phyloP scores from a whole-genome alignment of 352 stramenopile species.

The Globisporangium takayamanum region DNA sequence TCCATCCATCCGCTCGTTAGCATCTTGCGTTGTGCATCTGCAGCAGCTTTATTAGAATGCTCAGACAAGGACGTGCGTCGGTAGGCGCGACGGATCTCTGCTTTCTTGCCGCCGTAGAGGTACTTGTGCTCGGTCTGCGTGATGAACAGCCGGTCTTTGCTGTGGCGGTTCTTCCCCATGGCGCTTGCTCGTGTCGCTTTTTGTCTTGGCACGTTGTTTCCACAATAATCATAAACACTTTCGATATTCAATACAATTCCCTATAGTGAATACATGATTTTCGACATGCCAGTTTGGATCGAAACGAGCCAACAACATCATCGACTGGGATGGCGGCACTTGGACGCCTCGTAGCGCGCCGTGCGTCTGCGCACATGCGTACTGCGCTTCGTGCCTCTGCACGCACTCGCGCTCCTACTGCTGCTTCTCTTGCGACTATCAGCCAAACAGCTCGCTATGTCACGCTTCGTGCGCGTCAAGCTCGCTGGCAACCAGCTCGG shows the following conservation, averaged over 20 bases:
- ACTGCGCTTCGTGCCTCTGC: neutral
- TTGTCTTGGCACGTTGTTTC: no score
- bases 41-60: neutral
- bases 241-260: neutral
- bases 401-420: neutral
- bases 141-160: slow-evolving; percentile 87
- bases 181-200: neutral
- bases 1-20: neutral
- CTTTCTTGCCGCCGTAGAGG: slow-evolving; percentile 91
- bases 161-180: slow-evolving; percentile 91
- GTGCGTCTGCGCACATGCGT: neutral
- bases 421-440: neutral
- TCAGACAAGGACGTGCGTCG: slow-evolving; percentile 33
- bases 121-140: slow-evolving; percentile 90
- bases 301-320: neutral
- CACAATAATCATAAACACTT: neutral
- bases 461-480: neutral
- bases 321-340: neutral
- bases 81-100: slow-evolving; percentile 69
- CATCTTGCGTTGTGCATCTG: neutral
- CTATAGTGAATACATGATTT: neutral
- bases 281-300: neutral
- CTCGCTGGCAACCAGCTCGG: neutral
- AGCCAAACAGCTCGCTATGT: neutral
- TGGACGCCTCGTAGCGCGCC: neutral